Evolutionary conservation across 768 basidiomycete species (phyloP).

Genomic region (Rhodotorula sphaerocarpa): DNA sequence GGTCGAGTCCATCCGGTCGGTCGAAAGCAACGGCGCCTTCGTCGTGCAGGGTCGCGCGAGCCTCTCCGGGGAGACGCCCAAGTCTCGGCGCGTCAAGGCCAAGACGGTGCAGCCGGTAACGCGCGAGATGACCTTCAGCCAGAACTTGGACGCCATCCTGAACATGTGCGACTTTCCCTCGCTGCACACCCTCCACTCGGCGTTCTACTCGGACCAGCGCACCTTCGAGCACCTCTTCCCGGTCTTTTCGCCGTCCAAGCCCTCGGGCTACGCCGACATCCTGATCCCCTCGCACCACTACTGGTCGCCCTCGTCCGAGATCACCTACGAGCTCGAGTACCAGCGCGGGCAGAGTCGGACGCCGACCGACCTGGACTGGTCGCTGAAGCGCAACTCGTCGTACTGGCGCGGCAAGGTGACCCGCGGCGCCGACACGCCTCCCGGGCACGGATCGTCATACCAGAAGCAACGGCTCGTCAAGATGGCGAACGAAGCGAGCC

Average conservation of each 20-base stretch:
- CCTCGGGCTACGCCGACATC: conserved; percentile 77
- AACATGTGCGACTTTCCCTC: conserved; percentile 77
- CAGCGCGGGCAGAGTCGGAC: conserved; percentile 42
- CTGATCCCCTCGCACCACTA: conserved; percentile 96
- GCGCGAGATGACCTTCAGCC: conserved; percentile 59
- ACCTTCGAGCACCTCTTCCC: conserved; percentile 82
- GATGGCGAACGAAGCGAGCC: conserved; percentile 34
- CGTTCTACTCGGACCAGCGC: conserved; percentile 96
- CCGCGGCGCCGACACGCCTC: conserved; percentile 50
- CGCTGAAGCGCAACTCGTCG: conserved; percentile 68
- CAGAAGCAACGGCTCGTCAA: conserved; percentile 41
- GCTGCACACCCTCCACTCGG: conserved; percentile 78
- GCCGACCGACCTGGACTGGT: conserved; percentile 77
- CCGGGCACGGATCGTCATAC: conserved; percentile 37
- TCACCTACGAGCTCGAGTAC: conserved; percentile 39
- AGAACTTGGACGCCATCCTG: conserved; percentile 55
- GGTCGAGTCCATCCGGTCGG: conserved; percentile 61
- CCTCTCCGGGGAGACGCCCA: conserved; percentile 35
- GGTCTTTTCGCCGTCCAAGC: conserved; percentile 84
- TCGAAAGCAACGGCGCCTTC: conserved; percentile 39
- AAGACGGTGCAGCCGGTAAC: conserved; percentile 32
- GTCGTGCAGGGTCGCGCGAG: conserved; percentile 32
- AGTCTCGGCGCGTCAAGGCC: conserved; percentile 39
- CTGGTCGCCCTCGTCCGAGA: conserved; percentile 46
- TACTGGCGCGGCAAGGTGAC: conserved; percentile 97